phyloP scores from a whole-genome alignment of 768 basidiomycete genomes.

The Termitomyces sp. region DNA sequence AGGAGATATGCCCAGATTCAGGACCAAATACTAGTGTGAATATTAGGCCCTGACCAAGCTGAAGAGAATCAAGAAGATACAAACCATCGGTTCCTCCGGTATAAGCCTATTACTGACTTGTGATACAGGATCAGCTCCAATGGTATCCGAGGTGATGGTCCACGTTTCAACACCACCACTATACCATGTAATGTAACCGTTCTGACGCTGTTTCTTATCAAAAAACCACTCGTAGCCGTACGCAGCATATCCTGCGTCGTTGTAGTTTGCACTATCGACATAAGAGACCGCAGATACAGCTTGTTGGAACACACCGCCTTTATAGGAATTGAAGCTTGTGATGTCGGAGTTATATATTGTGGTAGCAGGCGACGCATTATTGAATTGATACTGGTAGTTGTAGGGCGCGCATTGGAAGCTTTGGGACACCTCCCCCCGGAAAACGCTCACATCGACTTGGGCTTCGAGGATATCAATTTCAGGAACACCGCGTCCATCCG shows the following conservation, averaged over 20 bases:
- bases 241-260: slow-evolving; percentile 43
- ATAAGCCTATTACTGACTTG: slow-evolving; percentile 66
- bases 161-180: slow-evolving; percentile 62
- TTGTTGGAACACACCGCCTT: slow-evolving; percentile 69
- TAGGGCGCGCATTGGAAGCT: slow-evolving; percentile 79
- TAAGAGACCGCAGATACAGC: slow-evolving; percentile 61
- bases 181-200: slow-evolving; percentile 87
- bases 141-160: slow-evolving; percentile 57
- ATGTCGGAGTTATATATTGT: slow-evolving; percentile 43
- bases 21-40: slow-evolving; percentile 58
- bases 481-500: slow-evolving; percentile 71
- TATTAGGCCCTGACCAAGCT: slow-evolving; percentile 4
- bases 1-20: slow-evolving; percentile 81
- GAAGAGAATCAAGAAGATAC: slow-evolving; percentile 18
- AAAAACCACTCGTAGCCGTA: slow-evolving; percentile 84
- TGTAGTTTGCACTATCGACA: slow-evolving; percentile 51
- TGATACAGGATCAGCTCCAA: slow-evolving; percentile 58
- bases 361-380: slow-evolving; percentile 44
- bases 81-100: slow-evolving; percentile 91
- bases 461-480: slow-evolving; percentile 94
- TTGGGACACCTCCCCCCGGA: slow-evolving; percentile 70
- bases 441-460: slow-evolving; percentile 49
- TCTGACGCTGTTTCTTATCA: slow-evolving; percentile 52
- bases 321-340: slow-evolving; percentile 61
- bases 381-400: slow-evolving; percentile 61